phyloP scores from a whole-genome alignment of 148 eudicot species.

The Polygonum aviculare region DNA sequence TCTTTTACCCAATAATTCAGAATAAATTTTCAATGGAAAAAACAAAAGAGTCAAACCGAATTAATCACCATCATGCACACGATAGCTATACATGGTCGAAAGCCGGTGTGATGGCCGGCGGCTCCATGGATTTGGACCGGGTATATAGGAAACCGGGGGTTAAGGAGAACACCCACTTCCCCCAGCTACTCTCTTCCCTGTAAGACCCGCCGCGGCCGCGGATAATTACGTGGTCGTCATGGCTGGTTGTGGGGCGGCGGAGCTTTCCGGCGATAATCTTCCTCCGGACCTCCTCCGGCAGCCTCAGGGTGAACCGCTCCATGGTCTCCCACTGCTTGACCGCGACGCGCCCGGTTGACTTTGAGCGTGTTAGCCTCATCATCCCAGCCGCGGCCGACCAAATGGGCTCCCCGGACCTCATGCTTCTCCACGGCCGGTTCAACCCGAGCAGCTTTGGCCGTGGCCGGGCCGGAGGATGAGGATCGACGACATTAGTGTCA shows the following conservation, averaged over 20 bases:
- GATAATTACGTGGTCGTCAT: conserved; percentile 9
- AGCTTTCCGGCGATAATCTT: conserved; percentile 22
- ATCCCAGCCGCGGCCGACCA: neutral
- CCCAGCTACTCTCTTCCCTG: conserved; percentile 19
- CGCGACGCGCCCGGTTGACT: conserved; percentile 43
- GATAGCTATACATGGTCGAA: neutral
- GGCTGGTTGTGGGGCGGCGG: neutral
- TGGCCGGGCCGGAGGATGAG: too few species aligned
- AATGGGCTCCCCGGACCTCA: conserved; percentile 17
- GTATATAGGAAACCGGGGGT: conserved; percentile 38
- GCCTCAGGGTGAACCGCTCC: conserved; percentile 36
- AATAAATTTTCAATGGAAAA: too few species aligned
- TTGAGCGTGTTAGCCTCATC: conserved; percentile 21
- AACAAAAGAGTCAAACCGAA: neutral
- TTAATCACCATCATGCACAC: neutral
- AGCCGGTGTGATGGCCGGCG: conserved; percentile 16
- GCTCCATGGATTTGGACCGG: conserved; percentile 28
- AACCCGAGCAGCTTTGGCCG: conserved; percentile 10
- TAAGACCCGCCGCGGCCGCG: conserved; percentile 5
- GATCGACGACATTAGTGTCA: too few species aligned
- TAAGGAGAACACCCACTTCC: conserved; percentile 10
- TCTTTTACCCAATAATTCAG: too few species aligned
- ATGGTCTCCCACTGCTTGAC: conserved; percentile 27
- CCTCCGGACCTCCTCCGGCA: conserved; percentile 36
- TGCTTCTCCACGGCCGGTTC: conserved; percentile 16